Base-by-base conservation (phyloP, 2,329 filamentous ascomycete species). In the Fusarium ambrosium region DNA sequence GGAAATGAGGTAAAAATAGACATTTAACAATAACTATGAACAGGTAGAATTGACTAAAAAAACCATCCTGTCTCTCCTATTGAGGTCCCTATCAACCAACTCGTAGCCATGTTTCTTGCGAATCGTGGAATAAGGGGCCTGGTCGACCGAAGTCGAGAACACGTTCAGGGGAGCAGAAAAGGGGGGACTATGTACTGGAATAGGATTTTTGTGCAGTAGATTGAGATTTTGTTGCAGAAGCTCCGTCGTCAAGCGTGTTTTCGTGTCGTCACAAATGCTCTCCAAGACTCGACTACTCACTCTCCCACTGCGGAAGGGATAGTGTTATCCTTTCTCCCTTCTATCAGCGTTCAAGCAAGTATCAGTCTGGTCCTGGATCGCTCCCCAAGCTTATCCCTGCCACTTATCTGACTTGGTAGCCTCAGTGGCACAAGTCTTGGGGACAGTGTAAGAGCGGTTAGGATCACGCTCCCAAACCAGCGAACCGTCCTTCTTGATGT, bases 381-480 rank as follows among this genome's bases (percentile, higher is more conserved):
- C 24, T 8, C 48, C 18, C 48, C 6, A 13, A 32, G 24, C 22
- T 56, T 32, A 76, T 13, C 68, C 76, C 66, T 82, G 81, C 82
- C 82, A 83, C 32, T 24, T 73, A 29, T 83, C 82, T 18, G 73
- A 70, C 73, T 77, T 72, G 36, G 76, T 75, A 4, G 72, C 79
- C 24, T 72, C 73, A 11, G 77, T 80, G 18, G 77, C 75, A 63
- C 82, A 83, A 1, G 80, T 74, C 71, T 74, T 76, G 51, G 81
- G 81, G 16, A 82, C 81, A 11, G 77, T 79, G 66, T 81, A 82
- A 3, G 71, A 77, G 53, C 85, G 86, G 79, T 90, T 88, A 0
- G 87, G 86, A 60, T 92, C 92, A 59, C 83, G 85, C 84, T 95
- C 92, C 92, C 92, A 94, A 3, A 82, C 85, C 10, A 92, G 82